Evolutionary conservation across 805 yeast genomes (phyloP).

Genomic region (Nematodospora valgi): DNA sequence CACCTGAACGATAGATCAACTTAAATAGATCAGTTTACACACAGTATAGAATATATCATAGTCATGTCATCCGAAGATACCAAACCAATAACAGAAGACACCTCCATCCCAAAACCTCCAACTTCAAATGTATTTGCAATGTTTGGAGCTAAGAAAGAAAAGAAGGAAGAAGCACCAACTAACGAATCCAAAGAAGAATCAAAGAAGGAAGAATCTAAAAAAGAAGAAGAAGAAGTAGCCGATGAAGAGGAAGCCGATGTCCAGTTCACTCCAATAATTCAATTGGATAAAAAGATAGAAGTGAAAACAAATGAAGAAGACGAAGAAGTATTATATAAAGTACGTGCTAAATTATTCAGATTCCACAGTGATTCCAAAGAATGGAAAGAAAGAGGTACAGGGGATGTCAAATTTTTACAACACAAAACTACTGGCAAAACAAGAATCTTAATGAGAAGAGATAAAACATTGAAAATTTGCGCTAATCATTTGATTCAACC

Average conservation of each 20-base stretch:
- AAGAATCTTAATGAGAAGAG: conserved; percentile 97
- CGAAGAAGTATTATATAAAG: conserved; percentile 47
- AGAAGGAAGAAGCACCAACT: conserved; percentile 42
- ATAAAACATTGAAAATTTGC: conserved; percentile 95
- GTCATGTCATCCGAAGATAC: conserved; percentile 18
- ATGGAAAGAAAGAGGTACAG: conserved; percentile 99
- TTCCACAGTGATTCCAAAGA: conserved; percentile 81
- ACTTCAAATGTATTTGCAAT: conserved; percentile 83
- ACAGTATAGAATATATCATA: neutral
- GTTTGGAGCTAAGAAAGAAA: conserved; percentile 89
- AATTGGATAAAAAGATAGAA: conserved; percentile 91
- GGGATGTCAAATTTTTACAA: conserved; percentile 93
- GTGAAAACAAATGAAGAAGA: conserved; percentile 70
- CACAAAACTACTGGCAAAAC: conserved; percentile 81
- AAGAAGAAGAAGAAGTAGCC: conserved; percentile 51
- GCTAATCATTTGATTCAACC: conserved; percentile 91
- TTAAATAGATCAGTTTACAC: neutral
- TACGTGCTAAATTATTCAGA: conserved; percentile 92
- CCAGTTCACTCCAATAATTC: conserved; percentile 94
- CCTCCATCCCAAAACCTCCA: conserved; percentile 56
- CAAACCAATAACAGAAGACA: conserved; percentile 16
- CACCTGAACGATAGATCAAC: neutral
- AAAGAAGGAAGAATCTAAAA: conserved; percentile 27
- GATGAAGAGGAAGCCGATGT: conserved; percentile 72
- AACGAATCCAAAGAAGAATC: conserved; percentile 24